Evolutionary conservation across 169 alveolate species (phyloP), one percentile per base, ranked within the genome.

Genomic region (Perkinsus chesapeaki): DNA sequence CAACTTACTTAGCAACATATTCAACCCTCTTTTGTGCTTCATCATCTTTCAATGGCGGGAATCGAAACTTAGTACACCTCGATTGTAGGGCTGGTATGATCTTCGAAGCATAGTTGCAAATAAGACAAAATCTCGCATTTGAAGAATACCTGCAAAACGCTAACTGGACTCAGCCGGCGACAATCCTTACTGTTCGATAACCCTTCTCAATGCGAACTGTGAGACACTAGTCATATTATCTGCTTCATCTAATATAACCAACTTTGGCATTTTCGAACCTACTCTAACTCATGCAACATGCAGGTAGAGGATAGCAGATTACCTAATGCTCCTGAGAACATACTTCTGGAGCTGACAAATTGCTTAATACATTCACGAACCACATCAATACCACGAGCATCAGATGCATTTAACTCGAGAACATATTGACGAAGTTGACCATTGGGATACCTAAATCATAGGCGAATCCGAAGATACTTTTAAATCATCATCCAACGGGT

Each of bases 381-480:
- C 38, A 96, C 97, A 91, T 95, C 94, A 90, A 97, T 97, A n/a
- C 98, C 98, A 92, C 98, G 94, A 20, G 96, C 98, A 95, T 97
- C 98, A 39, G 97, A 95, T 31, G 98, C 98, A 94, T 97, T 97
- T 60, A 97, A 48, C 91, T 95, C 92, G 39, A 95, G 73, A 95
- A 96, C 95, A 37, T 93, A 39, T 38, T 94, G 93, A 92, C 93
- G 95, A 48, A 93, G 92, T 20, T 92, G 91, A 27, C 96, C 97
- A 91, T 96, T 0, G 39, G 95, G 92, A 94, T 94, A 93, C 96
- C 94, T 92, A 95, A 96, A 91, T 95, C 95, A 94, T 91, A 94
- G 19, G 94, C 95, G 39, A 98, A 98, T 94, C 96, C n/a, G n/a
- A n/a, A n/a, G n/a, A n/a, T n/a, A n/a, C n/a, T n/a, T n/a, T n/a